A percentile compares a stretch with the other conserved stretches of the same genome.
These are phyloP conservation scores for Coemansia asiatica DNA, from an alignment of 192 early-diverging fungal genomes.

Conservation along the genomic window DNA sequence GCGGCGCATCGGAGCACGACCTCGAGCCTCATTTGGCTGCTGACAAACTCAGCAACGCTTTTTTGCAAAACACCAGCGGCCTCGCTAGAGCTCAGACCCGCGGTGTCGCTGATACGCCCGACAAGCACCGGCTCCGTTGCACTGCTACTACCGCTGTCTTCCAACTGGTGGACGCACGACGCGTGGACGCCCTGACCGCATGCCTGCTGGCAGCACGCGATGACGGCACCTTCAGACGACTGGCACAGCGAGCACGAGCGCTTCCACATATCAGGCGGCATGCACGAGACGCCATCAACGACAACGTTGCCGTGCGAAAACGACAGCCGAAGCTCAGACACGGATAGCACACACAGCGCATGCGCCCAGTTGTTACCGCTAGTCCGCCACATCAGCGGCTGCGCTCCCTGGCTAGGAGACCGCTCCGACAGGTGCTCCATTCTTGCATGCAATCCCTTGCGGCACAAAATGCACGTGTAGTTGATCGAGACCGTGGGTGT, in stretches of 20 bases:
- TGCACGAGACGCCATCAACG: constrained; percentile 22
- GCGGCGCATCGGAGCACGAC: constrained; percentile 19
- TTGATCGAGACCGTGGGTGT: constrained; percentile 62
- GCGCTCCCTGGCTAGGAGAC: constrained; percentile 10
- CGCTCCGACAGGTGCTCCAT: background rate
- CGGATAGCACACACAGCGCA: constrained; percentile 64
- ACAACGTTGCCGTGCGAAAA: constrained; percentile 34
- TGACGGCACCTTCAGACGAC: constrained; percentile 20
- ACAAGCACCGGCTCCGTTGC: background rate
- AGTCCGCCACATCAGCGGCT: constrained; percentile 63
- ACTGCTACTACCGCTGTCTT: background rate
- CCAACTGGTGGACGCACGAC: constrained; percentile 9
- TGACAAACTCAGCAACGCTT: constrained; percentile 12
- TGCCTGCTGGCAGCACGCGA: constrained; percentile 10
- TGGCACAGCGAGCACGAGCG: constrained; percentile 30
- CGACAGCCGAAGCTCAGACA: constrained; percentile 56
- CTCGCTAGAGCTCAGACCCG: background rate
- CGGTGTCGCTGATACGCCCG: background rate
- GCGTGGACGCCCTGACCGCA: constrained; percentile 36
- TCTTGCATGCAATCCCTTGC: constrained; percentile 21
- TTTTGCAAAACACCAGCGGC: background rate
- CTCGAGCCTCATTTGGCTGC: background rate
- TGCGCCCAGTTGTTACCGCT: constrained; percentile 79
- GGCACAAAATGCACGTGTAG: constrained; percentile 68
- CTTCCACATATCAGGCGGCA: constrained; percentile 36